Percentiles rank a stretch among this genome's conserved stretches.
Evolutionary conservation across 371 early-diverging fungal genomes (phyloP).

Genomic region (Syncephalastrum contaminatum): DNA sequence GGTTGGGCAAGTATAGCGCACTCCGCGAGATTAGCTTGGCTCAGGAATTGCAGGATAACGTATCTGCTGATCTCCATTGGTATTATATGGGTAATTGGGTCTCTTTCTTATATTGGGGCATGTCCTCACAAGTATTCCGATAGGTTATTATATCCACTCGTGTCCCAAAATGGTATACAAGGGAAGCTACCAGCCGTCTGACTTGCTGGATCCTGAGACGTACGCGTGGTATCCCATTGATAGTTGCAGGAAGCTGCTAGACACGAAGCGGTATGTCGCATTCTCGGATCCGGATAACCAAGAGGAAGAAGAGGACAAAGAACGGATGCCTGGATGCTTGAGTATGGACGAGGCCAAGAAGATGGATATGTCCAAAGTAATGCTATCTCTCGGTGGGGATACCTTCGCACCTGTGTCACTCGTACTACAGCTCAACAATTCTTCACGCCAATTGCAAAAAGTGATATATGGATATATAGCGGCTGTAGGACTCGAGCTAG

Average conservation of each 20-base stretch:
- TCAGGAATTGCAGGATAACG: constrained; percentile 25
- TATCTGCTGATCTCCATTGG: constrained; percentile 49
- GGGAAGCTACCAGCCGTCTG: constrained; percentile 81
- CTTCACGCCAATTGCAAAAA: too few relatives aligned
- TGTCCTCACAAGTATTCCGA: neutral
- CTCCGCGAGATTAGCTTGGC: constrained; percentile 74
- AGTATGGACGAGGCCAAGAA: constrained; percentile 1
- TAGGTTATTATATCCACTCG: constrained; percentile 86
- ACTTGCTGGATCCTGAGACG: constrained; percentile 66
- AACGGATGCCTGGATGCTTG: constrained; percentile 12
- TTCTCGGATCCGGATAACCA: constrained; percentile 11
- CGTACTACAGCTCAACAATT: too few relatives aligned
- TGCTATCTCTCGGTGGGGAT: too few relatives aligned
- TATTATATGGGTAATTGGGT: constrained; percentile 81
- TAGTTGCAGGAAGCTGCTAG: constrained; percentile 25
- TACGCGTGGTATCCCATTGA: constrained; percentile 43
- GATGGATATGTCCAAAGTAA: constrained; percentile 1
- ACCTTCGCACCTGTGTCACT: too few relatives aligned
- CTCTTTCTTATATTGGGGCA: neutral
- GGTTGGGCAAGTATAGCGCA: constrained; percentile 86
- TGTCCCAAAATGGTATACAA: constrained; percentile 96
- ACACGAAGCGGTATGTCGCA: constrained; percentile 15
- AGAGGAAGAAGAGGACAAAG: constrained; percentile 6
- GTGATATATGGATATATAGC: too few relatives aligned
- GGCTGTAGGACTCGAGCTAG: too few relatives aligned